phyloP scores from a whole-genome alignment of 768 basidiomycete species.

The Cystobasidium tubakii region DNA sequence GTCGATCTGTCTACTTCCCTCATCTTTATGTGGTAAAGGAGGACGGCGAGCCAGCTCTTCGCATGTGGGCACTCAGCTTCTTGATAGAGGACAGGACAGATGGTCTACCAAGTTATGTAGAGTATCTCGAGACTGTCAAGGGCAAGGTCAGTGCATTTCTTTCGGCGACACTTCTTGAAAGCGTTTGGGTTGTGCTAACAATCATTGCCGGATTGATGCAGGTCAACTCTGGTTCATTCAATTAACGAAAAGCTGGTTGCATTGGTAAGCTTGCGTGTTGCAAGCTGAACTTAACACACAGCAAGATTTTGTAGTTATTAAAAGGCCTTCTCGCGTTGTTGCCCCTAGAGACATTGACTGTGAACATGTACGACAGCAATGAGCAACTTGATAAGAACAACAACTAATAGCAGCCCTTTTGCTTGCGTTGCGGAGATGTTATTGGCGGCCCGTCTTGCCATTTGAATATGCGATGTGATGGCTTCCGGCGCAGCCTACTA shows the following conservation, averaged over 20 bases:
- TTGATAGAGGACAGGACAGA: slow-evolving; percentile 95
- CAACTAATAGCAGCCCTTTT: no score
- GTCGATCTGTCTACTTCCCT: slow-evolving; percentile 80
- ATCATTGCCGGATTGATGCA: background rate
- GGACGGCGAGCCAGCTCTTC: slow-evolving; percentile 88
- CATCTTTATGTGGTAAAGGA: slow-evolving; percentile 96
- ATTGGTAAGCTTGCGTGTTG: no score
- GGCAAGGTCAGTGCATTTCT: slow-evolving; percentile 17
- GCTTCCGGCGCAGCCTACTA: no score
- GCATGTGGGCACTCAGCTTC: slow-evolving; percentile 89
- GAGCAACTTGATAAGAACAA: no score
- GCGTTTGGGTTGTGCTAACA: background rate
- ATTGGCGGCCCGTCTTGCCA: no score
- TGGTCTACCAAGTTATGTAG: slow-evolving; percentile 88
- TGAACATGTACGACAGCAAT: no score
- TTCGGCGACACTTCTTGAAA: background rate
- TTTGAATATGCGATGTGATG: no score
- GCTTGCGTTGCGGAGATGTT: no score
- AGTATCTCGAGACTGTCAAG: slow-evolving; percentile 56
- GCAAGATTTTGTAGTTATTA: no score
- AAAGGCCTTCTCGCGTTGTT: no score
- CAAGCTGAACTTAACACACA: no score
- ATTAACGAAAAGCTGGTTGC: slow-evolving; percentile 1
- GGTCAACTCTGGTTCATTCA: slow-evolving; percentile 36
- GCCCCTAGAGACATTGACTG: no score